phyloP scores from a whole-genome alignment of 2,329 filamentous ascomycete species.

The Pseudogymnoascus sp. region DNA sequence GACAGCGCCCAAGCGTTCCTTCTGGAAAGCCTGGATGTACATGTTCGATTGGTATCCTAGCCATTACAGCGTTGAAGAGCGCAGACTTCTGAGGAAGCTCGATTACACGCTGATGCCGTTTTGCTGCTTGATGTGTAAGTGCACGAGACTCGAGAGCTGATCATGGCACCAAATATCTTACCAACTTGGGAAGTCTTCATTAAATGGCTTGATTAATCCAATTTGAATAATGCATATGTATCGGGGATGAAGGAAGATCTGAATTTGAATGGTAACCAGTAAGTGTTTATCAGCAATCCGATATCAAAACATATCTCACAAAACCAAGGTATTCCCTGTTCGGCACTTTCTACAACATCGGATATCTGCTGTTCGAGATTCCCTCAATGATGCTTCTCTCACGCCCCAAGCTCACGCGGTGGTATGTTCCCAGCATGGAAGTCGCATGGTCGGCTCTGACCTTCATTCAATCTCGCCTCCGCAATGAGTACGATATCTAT shows the following conservation, averaged over 20 bases:
- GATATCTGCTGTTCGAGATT: slow-evolving; percentile 2
- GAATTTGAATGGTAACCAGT: slow-evolving; percentile 36
- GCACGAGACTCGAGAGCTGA: not conserved
- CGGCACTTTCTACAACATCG: not conserved
- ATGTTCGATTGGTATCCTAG: slow-evolving; percentile 30
- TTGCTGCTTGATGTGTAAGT: slow-evolving; percentile 34
- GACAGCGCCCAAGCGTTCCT: not conserved
- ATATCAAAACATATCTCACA: not conserved
- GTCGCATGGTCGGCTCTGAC: slow-evolving; percentile 5
- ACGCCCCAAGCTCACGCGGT: slow-evolving; percentile 1
- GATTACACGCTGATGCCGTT: slow-evolving; percentile 35
- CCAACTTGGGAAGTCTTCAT: slow-evolving; percentile 27
- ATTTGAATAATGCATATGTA: slow-evolving; percentile 33
- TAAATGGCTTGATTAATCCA: slow-evolving; percentile 35
- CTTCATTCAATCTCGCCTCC: not conserved
- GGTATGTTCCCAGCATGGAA: slow-evolving; percentile 11
- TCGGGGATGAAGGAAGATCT: slow-evolving; percentile 42
- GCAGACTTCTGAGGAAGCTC: slow-evolving; percentile 35
- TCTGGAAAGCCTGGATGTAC: slow-evolving; percentile 23
- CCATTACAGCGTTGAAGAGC: slow-evolving; percentile 31
- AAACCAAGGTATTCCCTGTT: slow-evolving; percentile 11
- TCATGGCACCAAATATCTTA: not conserved
- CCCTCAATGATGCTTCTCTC: slow-evolving; percentile 4
- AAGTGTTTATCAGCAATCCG: not conserved
- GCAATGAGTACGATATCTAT: slow-evolving; percentile 10